phyloP scores from a whole-genome alignment of 257 asterid genomes.

The Jacaranda copaia region DNA sequence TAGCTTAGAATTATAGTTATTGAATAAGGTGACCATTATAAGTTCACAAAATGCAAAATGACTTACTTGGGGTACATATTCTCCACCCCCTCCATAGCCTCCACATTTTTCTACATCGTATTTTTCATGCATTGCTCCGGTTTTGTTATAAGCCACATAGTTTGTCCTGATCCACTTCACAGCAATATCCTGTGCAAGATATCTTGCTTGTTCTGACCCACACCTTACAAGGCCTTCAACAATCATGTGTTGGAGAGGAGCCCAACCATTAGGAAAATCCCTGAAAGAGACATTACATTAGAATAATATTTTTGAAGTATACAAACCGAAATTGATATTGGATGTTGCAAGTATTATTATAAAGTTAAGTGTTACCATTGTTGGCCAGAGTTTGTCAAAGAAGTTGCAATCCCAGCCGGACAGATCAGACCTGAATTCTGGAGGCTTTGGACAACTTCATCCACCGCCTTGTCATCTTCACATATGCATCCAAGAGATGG shows the following conservation, averaged over 20 bases:
- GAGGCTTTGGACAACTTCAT: slow-evolving; percentile 64
- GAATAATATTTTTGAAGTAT: background rate
- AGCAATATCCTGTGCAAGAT: slow-evolving; percentile 67
- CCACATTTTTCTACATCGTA: slow-evolving; percentile 84
- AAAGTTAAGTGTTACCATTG: slow-evolving; percentile 63
- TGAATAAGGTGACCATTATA: too few relatives aligned
- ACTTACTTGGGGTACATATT: slow-evolving; percentile 87
- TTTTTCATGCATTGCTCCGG: slow-evolving; percentile 89
- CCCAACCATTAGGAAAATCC: slow-evolving; percentile 99
- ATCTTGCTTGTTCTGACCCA: slow-evolving; percentile 54
- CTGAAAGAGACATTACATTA: slow-evolving; percentile 39
- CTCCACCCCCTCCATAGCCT: slow-evolving; percentile 87
- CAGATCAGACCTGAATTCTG: slow-evolving; percentile 65
- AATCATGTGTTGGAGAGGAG: slow-evolving; percentile 92
- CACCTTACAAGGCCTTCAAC: slow-evolving; percentile 77
- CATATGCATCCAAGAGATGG: background rate
- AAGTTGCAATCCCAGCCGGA: slow-evolving; percentile 83
- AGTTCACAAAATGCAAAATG: background rate
- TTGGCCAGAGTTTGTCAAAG: slow-evolving; percentile 79
- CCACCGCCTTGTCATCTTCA: slow-evolving; percentile 59
- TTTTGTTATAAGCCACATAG: slow-evolving; percentile 65
- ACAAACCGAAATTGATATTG: background rate
- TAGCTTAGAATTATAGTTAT: background rate
- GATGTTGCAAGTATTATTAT: too few relatives aligned
- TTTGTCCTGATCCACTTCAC: slow-evolving; percentile 83